These are phyloP conservation scores for Taphrina wiesneri DNA, from an alignment of 1,139 yeast species.

Conservation along the genomic window DNA sequence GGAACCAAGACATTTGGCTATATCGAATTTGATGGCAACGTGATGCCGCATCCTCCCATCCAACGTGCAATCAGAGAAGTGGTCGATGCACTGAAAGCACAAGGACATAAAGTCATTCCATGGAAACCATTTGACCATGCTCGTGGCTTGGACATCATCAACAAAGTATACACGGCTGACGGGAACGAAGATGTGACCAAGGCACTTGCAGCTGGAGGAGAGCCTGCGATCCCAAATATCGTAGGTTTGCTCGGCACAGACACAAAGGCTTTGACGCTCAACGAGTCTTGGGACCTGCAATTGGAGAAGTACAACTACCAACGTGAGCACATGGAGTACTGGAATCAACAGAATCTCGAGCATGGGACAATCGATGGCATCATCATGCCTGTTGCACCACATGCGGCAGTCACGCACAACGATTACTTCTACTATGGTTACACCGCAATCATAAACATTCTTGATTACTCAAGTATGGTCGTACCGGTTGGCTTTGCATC, in stretches of 20 bases:
- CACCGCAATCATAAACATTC: constrained; percentile 55
- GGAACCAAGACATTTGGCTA: constrained; percentile 41
- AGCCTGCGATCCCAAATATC: constrained; percentile 46
- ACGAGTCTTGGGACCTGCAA: constrained; percentile 47
- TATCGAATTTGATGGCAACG: constrained; percentile 52
- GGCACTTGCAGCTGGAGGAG: constrained; percentile 51
- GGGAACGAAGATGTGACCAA: constrained; percentile 50
- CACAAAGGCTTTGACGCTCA: constrained; percentile 38
- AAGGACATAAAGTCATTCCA: constrained; percentile 53
- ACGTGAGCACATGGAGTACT: constrained; percentile 45
- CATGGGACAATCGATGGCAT: constrained; percentile 62
- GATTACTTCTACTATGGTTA: constrained; percentile 45
- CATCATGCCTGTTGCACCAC: constrained; percentile 65
- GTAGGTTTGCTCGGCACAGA: constrained; percentile 8
- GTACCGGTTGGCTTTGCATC: constrained; percentile 57
- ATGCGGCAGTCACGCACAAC: constrained; percentile 58
- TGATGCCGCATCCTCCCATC: constrained; percentile 62
- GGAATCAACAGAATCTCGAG: constrained; percentile 44
- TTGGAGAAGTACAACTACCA: constrained; percentile 45
- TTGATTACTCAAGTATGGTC: constrained; percentile 60
- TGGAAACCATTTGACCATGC: constrained; percentile 48
- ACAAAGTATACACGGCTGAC: constrained; percentile 52
- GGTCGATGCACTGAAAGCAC: constrained; percentile 48
- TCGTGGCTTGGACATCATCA: constrained; percentile 44
- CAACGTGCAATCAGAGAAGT: constrained; percentile 52